A percentile compares a stretch with the other conserved stretches of the same genome.
phyloP scores from a whole-genome alignment of 768 basidiomycete species.

The Cyclocybe cylindracea region DNA sequence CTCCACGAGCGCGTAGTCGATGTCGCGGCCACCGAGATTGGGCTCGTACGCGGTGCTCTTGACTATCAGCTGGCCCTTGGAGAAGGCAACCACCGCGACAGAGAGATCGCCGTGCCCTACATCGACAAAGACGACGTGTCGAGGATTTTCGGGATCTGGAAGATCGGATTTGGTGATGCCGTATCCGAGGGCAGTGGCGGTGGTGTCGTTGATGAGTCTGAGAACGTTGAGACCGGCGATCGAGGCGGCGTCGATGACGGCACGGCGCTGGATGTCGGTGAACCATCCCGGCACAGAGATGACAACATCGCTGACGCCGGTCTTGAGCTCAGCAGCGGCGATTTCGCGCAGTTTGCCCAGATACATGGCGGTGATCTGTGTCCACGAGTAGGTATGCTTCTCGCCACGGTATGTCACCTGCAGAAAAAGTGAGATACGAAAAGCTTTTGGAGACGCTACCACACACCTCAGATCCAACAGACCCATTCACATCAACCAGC shows the following conservation, averaged over 20 bases:
- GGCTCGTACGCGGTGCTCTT: conserved; percentile 90
- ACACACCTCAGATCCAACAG: conserved; percentile 84
- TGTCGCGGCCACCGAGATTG: conserved; percentile 94
- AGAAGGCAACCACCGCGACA: conserved; percentile 86
- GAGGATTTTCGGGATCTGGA: conserved; percentile 77
- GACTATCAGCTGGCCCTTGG: conserved; percentile 88
- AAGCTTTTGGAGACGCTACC: not conserved
- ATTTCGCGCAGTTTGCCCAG: conserved; percentile 90
- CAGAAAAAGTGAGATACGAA: not conserved
- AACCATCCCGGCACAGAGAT: conserved; percentile 97
- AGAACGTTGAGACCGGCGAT: conserved; percentile 91
- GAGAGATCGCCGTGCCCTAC: conserved; percentile 92
- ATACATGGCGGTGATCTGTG: conserved; percentile 92
- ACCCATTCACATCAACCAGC: conserved; percentile 81
- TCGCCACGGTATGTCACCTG: conserved; percentile 93
- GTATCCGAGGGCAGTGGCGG: conserved; percentile 94
- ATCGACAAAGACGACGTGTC: conserved; percentile 92
- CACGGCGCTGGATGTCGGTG: conserved; percentile 91
- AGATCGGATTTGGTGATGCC: conserved; percentile 99
- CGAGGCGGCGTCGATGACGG: conserved; percentile 83
- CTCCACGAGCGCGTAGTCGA: conserved; percentile 87
- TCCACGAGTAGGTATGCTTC: conserved; percentile 74
- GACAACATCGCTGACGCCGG: conserved; percentile 85
- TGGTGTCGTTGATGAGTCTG: conserved; percentile 96
- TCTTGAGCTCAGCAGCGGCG: conserved; percentile 82